Base-by-base conservation (phyloP, 2,329 filamentous ascomycete species). In the Fusarium sacchari region DNA sequence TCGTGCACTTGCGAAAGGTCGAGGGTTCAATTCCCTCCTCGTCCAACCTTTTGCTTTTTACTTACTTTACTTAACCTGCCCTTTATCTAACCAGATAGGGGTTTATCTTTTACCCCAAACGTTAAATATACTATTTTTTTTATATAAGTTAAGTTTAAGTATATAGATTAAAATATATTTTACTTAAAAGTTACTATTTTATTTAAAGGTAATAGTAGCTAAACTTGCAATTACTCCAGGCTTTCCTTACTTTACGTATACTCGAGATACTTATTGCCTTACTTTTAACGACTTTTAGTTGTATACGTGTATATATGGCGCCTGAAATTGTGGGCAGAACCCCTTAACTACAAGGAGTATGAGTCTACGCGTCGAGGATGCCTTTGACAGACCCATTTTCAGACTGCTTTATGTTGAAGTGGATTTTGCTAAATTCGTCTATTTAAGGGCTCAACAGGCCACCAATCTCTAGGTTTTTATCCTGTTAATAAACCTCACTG, bases 1-100 rank as follows among this genome's bases (percentile, higher is more conserved):
- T n/a, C 4, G 3, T 52, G 64, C 36, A 50, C 20, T n/a, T 68
- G 65, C 53, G 65, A 68, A 68, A 68, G 65, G 65, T 62, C 65
- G 42, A 49, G 65, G 65, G 65, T 68, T 68, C 65, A 68, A 68
- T 68, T 68, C 65, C 65, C 65, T 53, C 46, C 55, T 61, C 53
- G 64, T 67, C 64, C 64, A 67, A 1, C 0, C 4, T 52, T 52
- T 66, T 66, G 11, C 3, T 11, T 2, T 58, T 37, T 53, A n/a
- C n/a, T n/a, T n/a, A n/a, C n/a, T n/a, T n/a, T n/a, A n/a, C n/a
- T n/a, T n/a, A n/a, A n/a, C n/a, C n/a, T n/a, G n/a, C n/a, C n/a
- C n/a, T n/a, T n/a, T n/a, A n/a, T n/a, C n/a, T n/a, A n/a, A n/a
- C 13, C 1, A 42, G 22, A 30, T 8, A 9, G 28, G 28, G 28